Evolutionary conservation across 306 rosid species (phyloP).

Genomic region (Trifolium pratense): DNA sequence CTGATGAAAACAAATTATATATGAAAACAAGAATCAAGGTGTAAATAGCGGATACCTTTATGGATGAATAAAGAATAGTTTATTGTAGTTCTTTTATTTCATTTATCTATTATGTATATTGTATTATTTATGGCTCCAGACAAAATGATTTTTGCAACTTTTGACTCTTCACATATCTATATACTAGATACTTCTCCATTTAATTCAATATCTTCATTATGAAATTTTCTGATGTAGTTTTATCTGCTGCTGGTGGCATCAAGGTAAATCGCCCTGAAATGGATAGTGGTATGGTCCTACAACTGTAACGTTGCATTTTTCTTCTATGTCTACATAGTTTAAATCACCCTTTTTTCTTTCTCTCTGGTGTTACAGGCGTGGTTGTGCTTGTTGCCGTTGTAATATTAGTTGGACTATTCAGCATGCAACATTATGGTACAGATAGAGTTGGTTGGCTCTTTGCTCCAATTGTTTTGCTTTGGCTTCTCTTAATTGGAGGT

Average conservation of each 20-base stretch:
- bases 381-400: conserved; percentile 86
- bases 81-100: no score
- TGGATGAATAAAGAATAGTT: no score
- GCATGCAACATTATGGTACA: conserved; percentile 94
- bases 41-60: no score
- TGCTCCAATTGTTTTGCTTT: conserved; percentile 92
- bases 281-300: conserved; percentile 59
- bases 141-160: no score
- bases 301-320: conserved; percentile 35
- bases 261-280: conserved; percentile 61
- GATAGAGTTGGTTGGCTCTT: conserved; percentile 98
- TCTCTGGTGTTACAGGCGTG: conserved; percentile 54
- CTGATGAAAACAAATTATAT: no score
- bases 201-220: conserved; percentile 17
- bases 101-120: no score
- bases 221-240: conserved; percentile 57
- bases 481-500: conserved; percentile 92
- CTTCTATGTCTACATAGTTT: conserved; percentile 20
- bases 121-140: no score
- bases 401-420: conserved; percentile 82
- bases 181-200: no score
- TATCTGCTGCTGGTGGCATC: conserved; percentile 98
- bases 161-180: no score
- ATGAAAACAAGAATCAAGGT: no score
- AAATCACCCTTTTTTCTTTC: not conserved